Evolutionary conservation across 2,329 filamentous ascomycete genomes (phyloP).

Genomic region (Trichoderma sp.): DNA sequence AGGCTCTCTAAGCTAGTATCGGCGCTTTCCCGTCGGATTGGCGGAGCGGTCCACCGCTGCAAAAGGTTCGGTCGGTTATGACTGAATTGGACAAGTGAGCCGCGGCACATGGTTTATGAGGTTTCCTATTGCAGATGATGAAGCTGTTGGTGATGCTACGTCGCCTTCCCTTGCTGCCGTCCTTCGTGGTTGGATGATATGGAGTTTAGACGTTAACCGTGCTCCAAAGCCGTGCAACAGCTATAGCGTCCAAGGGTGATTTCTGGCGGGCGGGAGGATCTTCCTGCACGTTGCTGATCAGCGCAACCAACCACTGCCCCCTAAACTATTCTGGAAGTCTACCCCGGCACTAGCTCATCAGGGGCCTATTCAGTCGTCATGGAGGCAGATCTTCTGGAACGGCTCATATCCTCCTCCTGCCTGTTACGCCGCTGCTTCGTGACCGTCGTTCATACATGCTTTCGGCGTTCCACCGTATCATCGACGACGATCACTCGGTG

Average conservation of each 20-base stretch:
- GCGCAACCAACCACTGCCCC: slow-evolving; percentile 17
- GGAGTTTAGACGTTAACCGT: neutral
- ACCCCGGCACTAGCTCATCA: slow-evolving; percentile 19
- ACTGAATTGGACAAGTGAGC: neutral
- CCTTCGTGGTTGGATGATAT: neutral
- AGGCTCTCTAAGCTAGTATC: neutral
- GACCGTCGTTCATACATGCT: neutral
- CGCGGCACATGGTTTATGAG: neutral
- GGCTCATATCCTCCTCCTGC: neutral
- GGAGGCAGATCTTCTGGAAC: slow-evolving; percentile 21
- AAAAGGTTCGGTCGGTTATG: neutral
- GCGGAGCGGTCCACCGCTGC: slow-evolving; percentile 6
- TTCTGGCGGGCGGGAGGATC: slow-evolving; percentile 20
- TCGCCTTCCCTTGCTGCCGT: neutral
- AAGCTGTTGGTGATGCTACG: slow-evolving; percentile 1
- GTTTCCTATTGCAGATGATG: neutral
- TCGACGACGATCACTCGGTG: neutral
- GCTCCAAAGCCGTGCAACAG: neutral
- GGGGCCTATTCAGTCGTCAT: slow-evolving; percentile 9
- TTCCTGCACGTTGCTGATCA: slow-evolving; percentile 22
- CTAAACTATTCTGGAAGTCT: slow-evolving; percentile 21
- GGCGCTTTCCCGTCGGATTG: slow-evolving; percentile 12
- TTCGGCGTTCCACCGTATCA: neutral
- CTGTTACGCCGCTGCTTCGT: neutral
- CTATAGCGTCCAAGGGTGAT: neutral